Conservation (phyloP, 2,329 filamentous ascomycete genomes). For the Hymenoscyphus fraxineus region DNA sequence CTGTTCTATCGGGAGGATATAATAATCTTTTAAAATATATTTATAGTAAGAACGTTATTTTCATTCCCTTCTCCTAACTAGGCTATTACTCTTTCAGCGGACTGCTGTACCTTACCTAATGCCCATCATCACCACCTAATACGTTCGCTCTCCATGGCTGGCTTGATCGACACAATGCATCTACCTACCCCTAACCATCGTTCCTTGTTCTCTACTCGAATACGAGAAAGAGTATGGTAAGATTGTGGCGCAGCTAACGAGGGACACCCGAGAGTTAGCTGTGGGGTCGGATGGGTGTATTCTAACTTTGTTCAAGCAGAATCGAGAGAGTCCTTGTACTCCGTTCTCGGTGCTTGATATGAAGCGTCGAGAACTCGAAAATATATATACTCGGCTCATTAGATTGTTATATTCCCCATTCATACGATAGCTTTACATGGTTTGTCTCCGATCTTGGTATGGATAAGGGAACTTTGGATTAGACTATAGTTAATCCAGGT, state of each 20-base stretch:
- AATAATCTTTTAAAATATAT: background rate
- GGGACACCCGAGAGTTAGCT: background rate
- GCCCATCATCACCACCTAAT: background rate
- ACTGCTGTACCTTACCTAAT: background rate
- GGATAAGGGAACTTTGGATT: background rate
- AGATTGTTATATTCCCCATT: background rate
- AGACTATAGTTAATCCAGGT: background rate
- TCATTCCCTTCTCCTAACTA: background rate
- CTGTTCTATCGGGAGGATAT: no score
- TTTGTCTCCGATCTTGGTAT: background rate
- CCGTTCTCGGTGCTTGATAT: no score
- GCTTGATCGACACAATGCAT: background rate
- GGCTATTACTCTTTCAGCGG: background rate
- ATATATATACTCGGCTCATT: background rate
- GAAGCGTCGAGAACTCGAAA: background rate
- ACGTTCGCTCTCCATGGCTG: background rate
- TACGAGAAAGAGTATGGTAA: background rate
- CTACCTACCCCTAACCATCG: background rate
- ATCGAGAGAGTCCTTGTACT: no score
- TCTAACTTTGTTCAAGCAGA: background rate
- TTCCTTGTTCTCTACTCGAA: background rate
- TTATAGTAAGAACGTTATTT: background rate
- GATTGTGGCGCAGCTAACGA: background rate
- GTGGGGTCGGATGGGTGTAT: background rate
- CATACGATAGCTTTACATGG: background rate